phyloP scores from a whole-genome alignment of 768 basidiomycete genomes.

The Macrocybe gigantea region DNA sequence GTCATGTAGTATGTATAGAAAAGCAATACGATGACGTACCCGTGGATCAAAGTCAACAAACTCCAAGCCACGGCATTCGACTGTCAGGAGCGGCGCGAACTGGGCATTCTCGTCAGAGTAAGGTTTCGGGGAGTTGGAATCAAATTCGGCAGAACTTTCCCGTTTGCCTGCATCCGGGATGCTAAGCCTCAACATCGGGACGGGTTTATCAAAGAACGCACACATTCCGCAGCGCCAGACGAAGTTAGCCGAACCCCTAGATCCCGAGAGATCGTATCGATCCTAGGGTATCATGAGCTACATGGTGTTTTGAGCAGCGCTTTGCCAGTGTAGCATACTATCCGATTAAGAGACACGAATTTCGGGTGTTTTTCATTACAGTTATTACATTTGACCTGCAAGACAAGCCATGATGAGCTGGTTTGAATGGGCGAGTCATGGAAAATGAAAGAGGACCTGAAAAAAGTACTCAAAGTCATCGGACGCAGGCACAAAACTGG shows the following conservation, averaged over 20 bases:
- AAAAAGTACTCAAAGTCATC: constrained; percentile 80
- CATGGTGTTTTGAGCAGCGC: constrained; percentile 1
- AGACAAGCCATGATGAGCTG: constrained; percentile 1
- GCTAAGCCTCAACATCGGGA: constrained; percentile 2
- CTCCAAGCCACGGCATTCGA: constrained; percentile 88
- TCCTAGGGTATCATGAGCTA: constrained; percentile 39
- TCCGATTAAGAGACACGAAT: constrained; percentile 62
- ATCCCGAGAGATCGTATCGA: constrained; percentile 54
- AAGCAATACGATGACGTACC: constrained; percentile 30
- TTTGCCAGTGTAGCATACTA: constrained; percentile 30
- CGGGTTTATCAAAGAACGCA: constrained; percentile 14
- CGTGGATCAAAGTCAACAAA: constrained; percentile 71
- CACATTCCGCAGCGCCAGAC: constrained; percentile 78
- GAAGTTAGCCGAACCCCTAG: constrained; percentile 71
- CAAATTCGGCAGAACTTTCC: constrained; percentile 79
- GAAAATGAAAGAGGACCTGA: constrained; percentile 37
- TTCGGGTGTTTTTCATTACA: constrained; percentile 78
- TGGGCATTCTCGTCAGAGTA: constrained; percentile 66
- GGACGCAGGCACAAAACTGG: constrained; percentile 56
- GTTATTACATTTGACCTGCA: constrained; percentile 69
- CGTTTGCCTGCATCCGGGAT: constrained; percentile 46
- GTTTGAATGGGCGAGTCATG: neutral
- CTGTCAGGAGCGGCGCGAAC: constrained; percentile 56
- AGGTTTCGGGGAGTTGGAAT: constrained; percentile 39
- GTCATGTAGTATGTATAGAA: neutral